These are phyloP conservation scores for Solanum sitiens DNA, from an alignment of 257 asterid species.

Conservation along the genomic window DNA sequence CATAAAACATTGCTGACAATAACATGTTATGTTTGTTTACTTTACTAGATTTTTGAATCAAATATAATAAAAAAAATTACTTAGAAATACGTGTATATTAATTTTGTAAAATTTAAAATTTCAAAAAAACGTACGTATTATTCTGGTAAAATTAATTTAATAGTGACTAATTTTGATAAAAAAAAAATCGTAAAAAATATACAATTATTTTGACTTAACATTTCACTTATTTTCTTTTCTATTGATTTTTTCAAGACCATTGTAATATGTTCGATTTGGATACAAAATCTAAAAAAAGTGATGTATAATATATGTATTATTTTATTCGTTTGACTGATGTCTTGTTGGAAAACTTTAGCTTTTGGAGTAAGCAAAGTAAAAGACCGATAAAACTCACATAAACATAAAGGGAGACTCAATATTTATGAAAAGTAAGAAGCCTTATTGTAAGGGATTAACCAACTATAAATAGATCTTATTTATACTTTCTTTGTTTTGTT, in stretches of 20 bases:
- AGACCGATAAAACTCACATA: neutral
- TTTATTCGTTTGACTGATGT: neutral
- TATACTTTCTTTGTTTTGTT: neutral
- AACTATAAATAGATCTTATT: neutral
- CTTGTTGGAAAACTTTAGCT: neutral
- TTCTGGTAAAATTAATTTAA: no score
- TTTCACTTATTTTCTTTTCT: neutral
- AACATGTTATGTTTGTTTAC: neutral
- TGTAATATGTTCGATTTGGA: neutral
- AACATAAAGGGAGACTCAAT: neutral
- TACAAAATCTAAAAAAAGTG: neutral
- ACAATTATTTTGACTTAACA: neutral
- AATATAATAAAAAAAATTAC: no score
- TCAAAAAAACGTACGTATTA: no score
- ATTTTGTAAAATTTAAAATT: no score
- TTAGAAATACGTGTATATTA: no score
- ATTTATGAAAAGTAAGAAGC: neutral
- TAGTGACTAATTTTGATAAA: neutral
- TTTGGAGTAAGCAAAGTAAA: no score
- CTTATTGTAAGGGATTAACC: neutral
- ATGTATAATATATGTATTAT: neutral
- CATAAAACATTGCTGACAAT: neutral
- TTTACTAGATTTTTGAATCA: neutral
- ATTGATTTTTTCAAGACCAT: neutral
- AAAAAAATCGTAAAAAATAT: no score